Percentiles rank a stretch among this genome's conserved stretches.
Evolutionary conservation across 2,329 filamentous ascomycete species (phyloP).

Genomic region (Colletotrichum tamarilloi): DNA sequence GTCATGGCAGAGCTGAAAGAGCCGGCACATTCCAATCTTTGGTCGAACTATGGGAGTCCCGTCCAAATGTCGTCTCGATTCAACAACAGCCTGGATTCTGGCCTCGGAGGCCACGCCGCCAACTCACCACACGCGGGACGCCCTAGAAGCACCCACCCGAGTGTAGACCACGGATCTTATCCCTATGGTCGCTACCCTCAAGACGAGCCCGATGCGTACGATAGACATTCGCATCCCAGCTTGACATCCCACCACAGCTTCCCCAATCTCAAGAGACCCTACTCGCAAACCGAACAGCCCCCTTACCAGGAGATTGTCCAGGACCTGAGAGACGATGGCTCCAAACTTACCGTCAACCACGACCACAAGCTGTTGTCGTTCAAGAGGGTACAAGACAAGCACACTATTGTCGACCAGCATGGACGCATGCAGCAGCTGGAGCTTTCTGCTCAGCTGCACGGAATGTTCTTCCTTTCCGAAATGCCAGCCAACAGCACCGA

Average conservation of each 20-base stretch:
- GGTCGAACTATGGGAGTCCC: slow-evolving; percentile 67
- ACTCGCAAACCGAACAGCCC: slow-evolving; percentile 65
- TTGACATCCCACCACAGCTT: slow-evolving; percentile 63
- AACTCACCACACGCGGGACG: slow-evolving; percentile 60
- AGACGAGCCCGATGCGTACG: slow-evolving; percentile 65
- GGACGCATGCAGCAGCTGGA: slow-evolving; percentile 71
- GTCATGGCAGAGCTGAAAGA: slow-evolving; percentile 74
- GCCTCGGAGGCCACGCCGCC: slow-evolving; percentile 57
- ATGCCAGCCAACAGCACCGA: slow-evolving; percentile 74
- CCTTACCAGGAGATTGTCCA: slow-evolving; percentile 71
- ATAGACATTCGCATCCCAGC: slow-evolving; percentile 61
- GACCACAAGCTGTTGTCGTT: slow-evolving; percentile 72
- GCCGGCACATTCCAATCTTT: slow-evolving; percentile 66
- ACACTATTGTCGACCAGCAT: slow-evolving; percentile 69
- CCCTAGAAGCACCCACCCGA: slow-evolving; percentile 60
- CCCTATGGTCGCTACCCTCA: slow-evolving; percentile 65
- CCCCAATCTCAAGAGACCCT: slow-evolving; percentile 67
- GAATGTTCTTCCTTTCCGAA: slow-evolving; percentile 90
- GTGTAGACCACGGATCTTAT: slow-evolving; percentile 62
- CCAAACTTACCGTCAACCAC: slow-evolving; percentile 67
- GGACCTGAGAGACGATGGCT: slow-evolving; percentile 68
- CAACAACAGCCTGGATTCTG: slow-evolving; percentile 61
- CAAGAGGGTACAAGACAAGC: slow-evolving; percentile 67
- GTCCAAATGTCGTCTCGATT: slow-evolving; percentile 65
- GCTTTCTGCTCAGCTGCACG: slow-evolving; percentile 79